A percentile compares a stretch with the other conserved stretches of the same genome.
Evolutionary conservation across 371 early-diverging fungal genomes (phyloP).

Genomic region (Basidiobolus meristosporus): DNA sequence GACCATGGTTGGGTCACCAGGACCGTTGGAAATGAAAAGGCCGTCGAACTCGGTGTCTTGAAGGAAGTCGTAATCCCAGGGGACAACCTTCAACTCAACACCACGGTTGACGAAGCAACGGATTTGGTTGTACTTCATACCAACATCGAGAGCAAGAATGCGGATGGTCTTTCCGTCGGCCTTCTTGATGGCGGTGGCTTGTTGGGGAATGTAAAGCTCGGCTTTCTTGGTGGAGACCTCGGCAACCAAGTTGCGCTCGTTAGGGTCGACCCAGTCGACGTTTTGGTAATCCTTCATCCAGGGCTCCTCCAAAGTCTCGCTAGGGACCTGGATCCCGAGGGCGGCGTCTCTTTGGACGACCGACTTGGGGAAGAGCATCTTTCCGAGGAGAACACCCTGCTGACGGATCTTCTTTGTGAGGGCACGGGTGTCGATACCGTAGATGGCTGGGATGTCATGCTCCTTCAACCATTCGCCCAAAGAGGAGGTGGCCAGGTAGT

Average conservation of each 20-base stretch:
- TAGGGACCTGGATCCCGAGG: constrained; percentile 4
- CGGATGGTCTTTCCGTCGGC: constrained; percentile 61
- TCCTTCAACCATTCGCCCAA: constrained; percentile 77
- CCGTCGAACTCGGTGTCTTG: constrained; percentile 66
- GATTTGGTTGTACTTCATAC: constrained; percentile 96
- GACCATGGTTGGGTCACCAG: constrained; percentile 86
- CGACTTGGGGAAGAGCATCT: constrained; percentile 47
- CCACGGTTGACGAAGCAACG: constrained; percentile 87
- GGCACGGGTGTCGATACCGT: constrained; percentile 86
- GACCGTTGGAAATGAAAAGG: constrained; percentile 91
- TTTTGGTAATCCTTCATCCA: constrained; percentile 54
- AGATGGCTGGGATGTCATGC: constrained; percentile 73
- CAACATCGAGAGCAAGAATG: constrained; percentile 85
- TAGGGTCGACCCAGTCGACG: constrained; percentile 83
- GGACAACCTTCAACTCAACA: constrained; percentile 83
- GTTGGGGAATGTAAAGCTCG: constrained; percentile 48
- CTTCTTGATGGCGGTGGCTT: constrained; percentile 31
- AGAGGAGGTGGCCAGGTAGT: constrained; percentile 75
- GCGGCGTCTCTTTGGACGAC: constrained; percentile 14
- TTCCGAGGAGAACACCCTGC: constrained; percentile 74
- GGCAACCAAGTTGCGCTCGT: constrained; percentile 76
- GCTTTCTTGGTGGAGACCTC: constrained; percentile 45
- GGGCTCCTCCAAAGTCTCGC: constrained; percentile 10
- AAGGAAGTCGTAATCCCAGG: constrained; percentile 85
- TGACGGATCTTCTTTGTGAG: constrained; percentile 83